Evolutionary conservation across 2,329 filamentous ascomycete species (phyloP).

Genomic region (Aureobasidium subglaciale): DNA sequence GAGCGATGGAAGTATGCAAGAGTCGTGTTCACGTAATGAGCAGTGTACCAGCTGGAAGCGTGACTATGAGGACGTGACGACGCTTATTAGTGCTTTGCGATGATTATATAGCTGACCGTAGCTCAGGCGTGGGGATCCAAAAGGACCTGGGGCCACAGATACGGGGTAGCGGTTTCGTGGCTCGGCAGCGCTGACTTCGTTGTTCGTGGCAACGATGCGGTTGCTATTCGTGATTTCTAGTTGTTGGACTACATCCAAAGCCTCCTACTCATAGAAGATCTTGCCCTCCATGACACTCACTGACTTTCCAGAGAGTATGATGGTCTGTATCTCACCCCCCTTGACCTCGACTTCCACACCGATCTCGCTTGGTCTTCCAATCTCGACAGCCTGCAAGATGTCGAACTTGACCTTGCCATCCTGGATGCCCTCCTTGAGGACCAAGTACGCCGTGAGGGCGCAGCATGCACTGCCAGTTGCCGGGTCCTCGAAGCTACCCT

Average conservation of each 20-base stretch:
- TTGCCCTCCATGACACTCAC: slow-evolving; percentile 38
- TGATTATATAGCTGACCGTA: too few species aligned
- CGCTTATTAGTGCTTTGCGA: too few species aligned
- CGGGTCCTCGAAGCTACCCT: slow-evolving; percentile 41
- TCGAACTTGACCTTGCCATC: slow-evolving; percentile 31
- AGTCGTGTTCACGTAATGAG: too few species aligned
- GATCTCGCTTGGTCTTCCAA: slow-evolving; percentile 45
- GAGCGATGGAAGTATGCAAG: too few species aligned
- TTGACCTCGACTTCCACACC: slow-evolving; percentile 39
- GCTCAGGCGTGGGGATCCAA: too few species aligned
- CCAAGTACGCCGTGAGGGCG: slow-evolving; percentile 38
- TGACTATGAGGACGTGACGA: too few species aligned
- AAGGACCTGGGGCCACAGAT: too few species aligned
- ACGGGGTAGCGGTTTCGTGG: too few species aligned
- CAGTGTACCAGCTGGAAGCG: too few species aligned
- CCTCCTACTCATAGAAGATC: slow-evolving; percentile 17
- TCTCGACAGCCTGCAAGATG: slow-evolving; percentile 46
- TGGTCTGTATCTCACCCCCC: slow-evolving; percentile 30
- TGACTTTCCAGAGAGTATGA: slow-evolving; percentile 39
- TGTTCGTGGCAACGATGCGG: too few species aligned
- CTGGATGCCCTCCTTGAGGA: slow-evolving; percentile 32
- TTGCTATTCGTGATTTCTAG: not conserved
- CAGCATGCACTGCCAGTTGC: slow-evolving; percentile 47
- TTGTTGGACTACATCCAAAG: not conserved
- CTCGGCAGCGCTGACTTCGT: not conserved